phyloP scores from a whole-genome alignment of 2,329 filamentous ascomycete genomes.

The Aspergillus transmontanensis region DNA sequence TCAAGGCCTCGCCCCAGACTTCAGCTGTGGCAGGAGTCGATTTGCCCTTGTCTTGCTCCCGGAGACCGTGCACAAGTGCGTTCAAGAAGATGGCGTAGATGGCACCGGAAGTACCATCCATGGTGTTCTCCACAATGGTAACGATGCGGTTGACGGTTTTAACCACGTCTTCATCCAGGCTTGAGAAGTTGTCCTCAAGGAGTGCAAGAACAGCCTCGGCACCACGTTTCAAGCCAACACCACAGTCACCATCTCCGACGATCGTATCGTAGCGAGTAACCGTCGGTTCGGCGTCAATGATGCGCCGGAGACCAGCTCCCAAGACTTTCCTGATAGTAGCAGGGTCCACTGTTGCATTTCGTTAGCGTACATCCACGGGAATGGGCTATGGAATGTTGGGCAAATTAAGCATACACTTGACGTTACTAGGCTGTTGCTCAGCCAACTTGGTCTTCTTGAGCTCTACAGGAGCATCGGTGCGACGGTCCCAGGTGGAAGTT shows the following conservation, averaged over 20 bases:
- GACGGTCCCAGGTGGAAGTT: slow-evolving; percentile 59
- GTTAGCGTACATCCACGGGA: neutral
- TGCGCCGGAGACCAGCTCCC: slow-evolving; percentile 56
- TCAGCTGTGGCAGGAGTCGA: slow-evolving; percentile 50
- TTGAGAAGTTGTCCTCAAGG: slow-evolving; percentile 41
- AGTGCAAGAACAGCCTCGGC: slow-evolving; percentile 65
- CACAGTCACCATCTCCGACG: slow-evolving; percentile 89
- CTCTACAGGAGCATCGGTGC: slow-evolving; percentile 45
- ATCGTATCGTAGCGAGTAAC: slow-evolving; percentile 74
- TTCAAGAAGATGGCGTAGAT: slow-evolving; percentile 90
- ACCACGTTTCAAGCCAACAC: slow-evolving; percentile 80
- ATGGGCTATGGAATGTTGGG: neutral
- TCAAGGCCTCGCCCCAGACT: slow-evolving; percentile 69
- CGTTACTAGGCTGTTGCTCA: slow-evolving; percentile 55
- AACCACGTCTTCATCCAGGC: slow-evolving; percentile 59
- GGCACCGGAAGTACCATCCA: slow-evolving; percentile 77
- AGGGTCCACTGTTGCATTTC: slow-evolving; percentile 48
- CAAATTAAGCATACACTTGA: slow-evolving; percentile 47
- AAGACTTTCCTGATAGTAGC: slow-evolving; percentile 55
- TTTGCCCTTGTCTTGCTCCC: slow-evolving; percentile 53
- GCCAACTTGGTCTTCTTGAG: slow-evolving; percentile 44
- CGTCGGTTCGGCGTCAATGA: slow-evolving; percentile 66
- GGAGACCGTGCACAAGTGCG: slow-evolving; percentile 71
- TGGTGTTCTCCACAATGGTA: slow-evolving; percentile 66
- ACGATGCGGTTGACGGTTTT: slow-evolving; percentile 63